Base-by-base conservation (phyloP, 345 rosid genomes). In the Lepidium africanum region DNA sequence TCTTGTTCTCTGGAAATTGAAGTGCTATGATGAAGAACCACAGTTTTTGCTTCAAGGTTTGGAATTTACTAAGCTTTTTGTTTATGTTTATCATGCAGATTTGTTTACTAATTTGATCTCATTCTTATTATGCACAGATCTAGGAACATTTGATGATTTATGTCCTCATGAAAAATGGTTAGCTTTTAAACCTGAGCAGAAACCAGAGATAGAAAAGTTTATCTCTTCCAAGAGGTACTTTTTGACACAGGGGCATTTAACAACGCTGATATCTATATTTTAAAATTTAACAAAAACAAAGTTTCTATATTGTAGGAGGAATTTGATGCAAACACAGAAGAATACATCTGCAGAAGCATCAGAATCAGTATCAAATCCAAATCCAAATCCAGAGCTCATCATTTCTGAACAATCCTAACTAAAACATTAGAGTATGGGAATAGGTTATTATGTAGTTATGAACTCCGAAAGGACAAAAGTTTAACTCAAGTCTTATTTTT, bases 31-130 rank as follows among this genome's bases (percentile, higher is more conserved):
- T 19, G 78, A 74, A 47, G 82, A 78, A 45, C 54, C 76, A 37
- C 73, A 65, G 51, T 61, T 84, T 50, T 73, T 90, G 81, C 90
- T 81, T 72, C 96, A 90, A 87, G 96, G 96, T 90, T 59, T 75
- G 40, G 46, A 37, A 63, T 40, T 38, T 61, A 13, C 30, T 42
- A 17, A 70, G 42, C 48, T 43, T 17, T 42, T 21, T 53, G 17
- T 14, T 52, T 43, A 10, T 11, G 27, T 63, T 57, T 48, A 12
- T 27, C 25, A 10, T 27, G 12, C 0, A 56, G 8, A 21, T 30
- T 36, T 56, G 52, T 37, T 48, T 56, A 35, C 41, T 49, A 4
- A 50, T 13, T 7, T 19, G 6, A 57, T 32, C 9, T 48, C 61
- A 10, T 5, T 56, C 61, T 47, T 67, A 8, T 39, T 54, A 70